Evolutionary conservation across 148 eudicot genomes (phyloP).

Genomic region (Tetragonia tetragonoides): DNA sequence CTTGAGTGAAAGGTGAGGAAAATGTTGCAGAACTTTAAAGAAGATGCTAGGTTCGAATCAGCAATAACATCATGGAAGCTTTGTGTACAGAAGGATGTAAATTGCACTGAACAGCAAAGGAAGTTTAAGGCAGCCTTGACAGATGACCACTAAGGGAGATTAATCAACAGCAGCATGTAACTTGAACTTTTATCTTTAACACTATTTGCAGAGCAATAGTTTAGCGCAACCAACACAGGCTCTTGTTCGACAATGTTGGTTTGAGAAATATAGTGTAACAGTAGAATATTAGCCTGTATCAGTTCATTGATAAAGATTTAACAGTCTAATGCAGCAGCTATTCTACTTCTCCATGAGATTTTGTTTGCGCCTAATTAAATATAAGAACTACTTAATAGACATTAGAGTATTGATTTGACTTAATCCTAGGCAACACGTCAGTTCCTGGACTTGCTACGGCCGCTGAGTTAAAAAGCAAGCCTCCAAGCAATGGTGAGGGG

Average conservation of each 20-base stretch:
- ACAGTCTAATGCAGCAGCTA: neutral
- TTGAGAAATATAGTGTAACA: conserved; percentile 10
- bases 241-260: neutral
- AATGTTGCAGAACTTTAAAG: conserved; percentile 26
- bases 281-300: conserved; percentile 3
- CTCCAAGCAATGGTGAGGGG: no score
- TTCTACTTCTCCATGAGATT: neutral
- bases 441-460: no score
- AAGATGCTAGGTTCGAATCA: conserved; percentile 12
- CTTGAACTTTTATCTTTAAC: neutral
- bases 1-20: conserved; percentile 40
- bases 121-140: conserved; percentile 27
- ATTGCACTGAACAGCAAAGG: conserved; percentile 21
- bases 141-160: conserved; percentile 47
- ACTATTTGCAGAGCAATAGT: no score
- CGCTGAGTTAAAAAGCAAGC: no score
- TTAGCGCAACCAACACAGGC: conserved; percentile 12
- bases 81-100: neutral
- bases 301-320: neutral
- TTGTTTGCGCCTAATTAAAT: neutral
- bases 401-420: no score
- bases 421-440: no score
- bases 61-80: conserved; percentile 2
- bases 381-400: no score
- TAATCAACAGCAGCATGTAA: conserved; percentile 31